phyloP scores from a whole-genome alignment of 1,139 yeast species.

The Geotrichum carabidarum region DNA sequence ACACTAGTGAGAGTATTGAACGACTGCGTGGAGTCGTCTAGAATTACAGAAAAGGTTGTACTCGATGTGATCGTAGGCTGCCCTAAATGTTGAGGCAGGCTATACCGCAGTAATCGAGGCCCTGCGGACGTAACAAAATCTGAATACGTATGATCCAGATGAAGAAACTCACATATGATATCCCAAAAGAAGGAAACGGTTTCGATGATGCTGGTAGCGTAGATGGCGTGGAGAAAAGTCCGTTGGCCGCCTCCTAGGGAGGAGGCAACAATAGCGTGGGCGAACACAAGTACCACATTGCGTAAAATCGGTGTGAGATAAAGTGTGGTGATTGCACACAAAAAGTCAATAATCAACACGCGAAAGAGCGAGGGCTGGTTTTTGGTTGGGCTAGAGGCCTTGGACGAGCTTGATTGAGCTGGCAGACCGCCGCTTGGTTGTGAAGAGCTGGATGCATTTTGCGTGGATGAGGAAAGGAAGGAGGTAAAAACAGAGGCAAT shows the following conservation, averaged over 20 bases:
- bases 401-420: constrained; percentile 16
- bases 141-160: constrained; percentile 9
- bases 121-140: constrained; percentile 10
- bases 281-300: constrained; percentile 31
- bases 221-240: constrained; percentile 33
- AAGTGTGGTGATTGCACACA: constrained; percentile 27
- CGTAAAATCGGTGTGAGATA: constrained; percentile 29
- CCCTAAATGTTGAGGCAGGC: background rate
- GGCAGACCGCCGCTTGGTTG: background rate
- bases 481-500: background rate
- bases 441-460: constrained; percentile 1
- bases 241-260: constrained; percentile 35
- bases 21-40: constrained; percentile 12
- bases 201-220: constrained; percentile 33
- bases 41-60: constrained; percentile 1
- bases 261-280: constrained; percentile 38
- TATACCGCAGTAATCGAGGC: constrained; percentile 6
- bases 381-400: constrained; percentile 14
- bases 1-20: constrained; percentile 29
- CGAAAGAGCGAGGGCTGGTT: constrained; percentile 17
- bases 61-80: constrained; percentile 4
- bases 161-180: constrained; percentile 19
- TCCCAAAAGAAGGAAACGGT: constrained; percentile 27
- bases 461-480: background rate
- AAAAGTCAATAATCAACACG: constrained; percentile 24